A percentile compares a stretch with the other conserved stretches of the same genome.
phyloP scores from a whole-genome alignment of 345 rosid genomes.

The Pugionium dolabratum region DNA sequence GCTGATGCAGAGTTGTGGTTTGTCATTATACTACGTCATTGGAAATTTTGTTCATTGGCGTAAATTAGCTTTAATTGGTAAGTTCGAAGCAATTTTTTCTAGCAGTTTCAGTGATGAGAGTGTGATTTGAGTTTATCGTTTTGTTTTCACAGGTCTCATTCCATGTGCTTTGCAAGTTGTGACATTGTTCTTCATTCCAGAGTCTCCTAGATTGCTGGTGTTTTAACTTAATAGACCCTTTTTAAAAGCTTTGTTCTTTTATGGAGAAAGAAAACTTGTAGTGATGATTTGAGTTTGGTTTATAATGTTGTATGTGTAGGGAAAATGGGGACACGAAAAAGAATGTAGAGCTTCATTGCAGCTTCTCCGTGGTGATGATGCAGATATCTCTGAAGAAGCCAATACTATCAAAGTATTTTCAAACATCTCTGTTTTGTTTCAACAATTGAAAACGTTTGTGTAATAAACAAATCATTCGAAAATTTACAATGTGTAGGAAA shows the following conservation, averaged over 20 bases:
- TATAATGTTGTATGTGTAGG: conserved; percentile 34
- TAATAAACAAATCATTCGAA: neutral
- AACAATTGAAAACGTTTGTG: neutral
- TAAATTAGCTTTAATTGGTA: conserved; percentile 43
- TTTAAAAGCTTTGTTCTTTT: neutral
- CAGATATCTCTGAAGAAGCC: conserved; percentile 58
- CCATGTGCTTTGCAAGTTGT: conserved; percentile 47
- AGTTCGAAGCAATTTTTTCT: neutral
- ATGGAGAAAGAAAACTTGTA: neutral
- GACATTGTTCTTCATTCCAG: conserved; percentile 54
- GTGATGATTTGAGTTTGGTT: conserved; percentile 5
- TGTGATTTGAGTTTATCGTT: neutral
- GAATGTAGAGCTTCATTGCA: conserved; percentile 57
- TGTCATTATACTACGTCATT: conserved; percentile 40
- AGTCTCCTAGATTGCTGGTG: conserved; percentile 60
- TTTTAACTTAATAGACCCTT: conserved; percentile 17
- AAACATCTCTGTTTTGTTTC: conserved; percentile 8
- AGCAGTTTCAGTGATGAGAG: neutral
- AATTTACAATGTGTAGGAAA: conserved; percentile 36
- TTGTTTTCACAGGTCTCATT: conserved; percentile 29
- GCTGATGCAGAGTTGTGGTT: conserved; percentile 42
- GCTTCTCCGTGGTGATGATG: conserved; percentile 52
- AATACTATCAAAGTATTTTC: conserved; percentile 51
- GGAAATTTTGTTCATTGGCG: conserved; percentile 47
- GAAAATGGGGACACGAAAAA: conserved; percentile 48